phyloP scores from a whole-genome alignment of 192 early-diverging fungal species.

The Chytriomyces hyalinus region DNA sequence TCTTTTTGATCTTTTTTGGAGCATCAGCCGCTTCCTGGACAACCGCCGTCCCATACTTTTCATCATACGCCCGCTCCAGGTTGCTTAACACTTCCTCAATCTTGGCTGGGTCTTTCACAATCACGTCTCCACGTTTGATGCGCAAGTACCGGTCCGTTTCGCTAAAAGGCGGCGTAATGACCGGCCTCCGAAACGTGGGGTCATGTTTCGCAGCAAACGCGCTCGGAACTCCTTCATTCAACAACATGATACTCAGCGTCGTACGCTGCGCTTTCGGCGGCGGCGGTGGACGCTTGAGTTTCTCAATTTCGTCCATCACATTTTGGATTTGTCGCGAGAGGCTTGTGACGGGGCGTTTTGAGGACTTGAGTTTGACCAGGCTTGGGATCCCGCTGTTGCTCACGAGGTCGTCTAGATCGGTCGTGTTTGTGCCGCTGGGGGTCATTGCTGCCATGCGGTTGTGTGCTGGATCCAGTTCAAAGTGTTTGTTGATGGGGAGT shows the following conservation, averaged over 20 bases:
- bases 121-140: conserved; percentile 12
- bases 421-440: neutral
- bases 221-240: conserved; percentile 37
- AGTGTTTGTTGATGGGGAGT: conserved; percentile 4
- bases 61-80: conserved; percentile 15
- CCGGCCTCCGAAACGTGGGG: conserved; percentile 31
- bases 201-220: conserved; percentile 25
- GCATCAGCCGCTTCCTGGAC: neutral
- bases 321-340: conserved; percentile 3
- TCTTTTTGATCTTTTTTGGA: neutral
- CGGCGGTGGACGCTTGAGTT: conserved; percentile 14
- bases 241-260: conserved; percentile 16
- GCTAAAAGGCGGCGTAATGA: conserved; percentile 19
- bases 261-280: conserved; percentile 26
- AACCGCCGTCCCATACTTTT: neutral
- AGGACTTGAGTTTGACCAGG: conserved; percentile 3
- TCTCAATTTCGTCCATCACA: conserved; percentile 29
- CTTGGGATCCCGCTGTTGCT: neutral
- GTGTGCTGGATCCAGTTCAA: conserved; percentile 9
- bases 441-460: neutral
- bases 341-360: conserved; percentile 17
- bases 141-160: conserved; percentile 24
- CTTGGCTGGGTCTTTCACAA: neutral
- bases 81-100: conserved; percentile 7
- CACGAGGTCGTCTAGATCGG: conserved; percentile 14